Conservation (phyloP, 306 rosid genomes). For the Boehmeria nivea region DNA sequence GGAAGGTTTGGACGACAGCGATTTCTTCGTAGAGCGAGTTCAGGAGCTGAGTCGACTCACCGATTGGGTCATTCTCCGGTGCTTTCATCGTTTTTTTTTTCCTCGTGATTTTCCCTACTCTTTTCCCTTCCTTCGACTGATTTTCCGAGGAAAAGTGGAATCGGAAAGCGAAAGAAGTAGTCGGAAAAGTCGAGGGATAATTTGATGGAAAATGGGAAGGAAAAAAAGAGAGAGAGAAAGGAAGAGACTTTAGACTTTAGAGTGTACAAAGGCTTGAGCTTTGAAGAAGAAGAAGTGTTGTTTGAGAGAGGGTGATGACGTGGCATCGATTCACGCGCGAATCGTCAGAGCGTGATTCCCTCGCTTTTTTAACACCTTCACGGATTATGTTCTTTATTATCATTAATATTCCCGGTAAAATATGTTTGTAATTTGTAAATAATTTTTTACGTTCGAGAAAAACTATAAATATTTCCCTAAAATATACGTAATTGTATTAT, state of each 20-base stretch:
- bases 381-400: not conserved
- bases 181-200: not conserved
- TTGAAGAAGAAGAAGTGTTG: not conserved
- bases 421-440: no score
- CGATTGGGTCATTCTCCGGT: constrained; percentile 37
- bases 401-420: not conserved
- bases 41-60: constrained; percentile 24
- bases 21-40: constrained; percentile 40
- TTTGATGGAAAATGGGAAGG: not conserved
- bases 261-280: not conserved
- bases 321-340: constrained; percentile 3
- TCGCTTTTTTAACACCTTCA: not conserved
- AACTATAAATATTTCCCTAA: no score
- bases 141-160: not conserved
- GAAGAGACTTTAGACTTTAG: not conserved
- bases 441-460: no score
- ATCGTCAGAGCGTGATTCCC: not conserved
- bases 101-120: not conserved
- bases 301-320: not conserved
- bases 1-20: constrained; percentile 47
- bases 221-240: not conserved
- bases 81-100: constrained; percentile 44
- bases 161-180: not conserved
- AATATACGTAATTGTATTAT: no score
- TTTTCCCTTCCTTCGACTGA: not conserved